These are phyloP conservation scores for Neonectria magnoliae DNA, from an alignment of 2,329 filamentous ascomycete genomes.

Conservation along the genomic window DNA sequence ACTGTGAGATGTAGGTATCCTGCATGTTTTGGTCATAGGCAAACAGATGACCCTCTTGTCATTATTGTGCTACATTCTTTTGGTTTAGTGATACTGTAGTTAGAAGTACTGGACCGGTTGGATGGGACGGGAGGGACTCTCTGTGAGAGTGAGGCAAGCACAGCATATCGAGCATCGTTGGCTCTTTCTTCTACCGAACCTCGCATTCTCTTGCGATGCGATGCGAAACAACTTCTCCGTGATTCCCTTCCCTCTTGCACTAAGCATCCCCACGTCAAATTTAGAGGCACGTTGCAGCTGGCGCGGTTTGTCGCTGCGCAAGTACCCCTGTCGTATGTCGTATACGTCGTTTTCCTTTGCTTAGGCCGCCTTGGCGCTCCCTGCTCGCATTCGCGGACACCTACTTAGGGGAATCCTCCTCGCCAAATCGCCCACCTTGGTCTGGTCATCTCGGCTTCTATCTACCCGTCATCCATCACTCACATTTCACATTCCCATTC, in stretches of 20 bases:
- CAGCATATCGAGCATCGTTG: neutral
- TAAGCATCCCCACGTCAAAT: neutral
- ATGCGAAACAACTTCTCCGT: neutral
- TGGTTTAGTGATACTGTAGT: no score
- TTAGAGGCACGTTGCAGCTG: neutral
- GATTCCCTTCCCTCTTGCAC: neutral
- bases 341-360: slow-evolving; percentile 14
- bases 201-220: no score
- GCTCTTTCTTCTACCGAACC: neutral
- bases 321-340: slow-evolving; percentile 25
- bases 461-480: neutral
- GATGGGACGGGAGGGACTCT: no score
- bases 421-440: slow-evolving; percentile 9
- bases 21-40: neutral
- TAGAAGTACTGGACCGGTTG: no score
- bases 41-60: neutral
- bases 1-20: neutral
- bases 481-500: neutral
- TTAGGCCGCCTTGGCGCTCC: neutral
- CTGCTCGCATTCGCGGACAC: neutral
- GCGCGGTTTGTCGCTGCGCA: neutral
- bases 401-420: neutral
- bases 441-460: slow-evolving; percentile 6
- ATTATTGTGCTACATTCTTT: neutral
- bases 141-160: no score